A percentile compares a stretch with the other conserved stretches of the same genome.
Evolutionary conservation across 2,329 filamentous ascomycete genomes (phyloP).

Genomic region (Aspergillus viridinutans): DNA sequence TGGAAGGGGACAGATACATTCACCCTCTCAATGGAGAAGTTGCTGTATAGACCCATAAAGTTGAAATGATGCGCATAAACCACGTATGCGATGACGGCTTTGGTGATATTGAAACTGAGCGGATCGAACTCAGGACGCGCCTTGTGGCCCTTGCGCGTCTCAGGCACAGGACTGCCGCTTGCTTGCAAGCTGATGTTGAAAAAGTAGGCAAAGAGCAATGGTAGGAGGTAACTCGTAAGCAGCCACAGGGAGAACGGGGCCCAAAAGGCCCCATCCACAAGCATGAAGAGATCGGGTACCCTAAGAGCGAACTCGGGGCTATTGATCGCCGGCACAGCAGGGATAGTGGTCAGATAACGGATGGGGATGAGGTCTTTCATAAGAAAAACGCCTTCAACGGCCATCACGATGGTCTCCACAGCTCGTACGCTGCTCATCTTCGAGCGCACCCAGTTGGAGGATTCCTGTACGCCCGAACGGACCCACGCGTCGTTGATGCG

Average conservation of each 20-base stretch:
- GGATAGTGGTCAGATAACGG: constrained; percentile 68
- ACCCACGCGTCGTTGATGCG: constrained; percentile 32
- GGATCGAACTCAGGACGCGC: constrained; percentile 61
- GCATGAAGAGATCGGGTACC: constrained; percentile 74
- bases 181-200: constrained; percentile 71
- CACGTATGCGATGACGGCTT: constrained; percentile 75
- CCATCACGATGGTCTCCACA: constrained; percentile 64
- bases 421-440: constrained; percentile 66
- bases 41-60: constrained; percentile 35
- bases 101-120: constrained; percentile 82
- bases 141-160: constrained; percentile 21
- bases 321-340: constrained; percentile 54
- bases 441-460: constrained; percentile 61
- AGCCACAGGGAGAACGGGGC: constrained; percentile 72
- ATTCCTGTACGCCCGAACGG: constrained; percentile 33
- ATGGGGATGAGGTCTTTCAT: constrained; percentile 67
- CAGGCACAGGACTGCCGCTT: constrained; percentile 16
- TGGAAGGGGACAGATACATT: constrained; percentile 37
- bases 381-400: constrained; percentile 68
- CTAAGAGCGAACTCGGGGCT: constrained; percentile 59
- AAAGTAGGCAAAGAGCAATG: constrained; percentile 74
- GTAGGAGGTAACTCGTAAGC: constrained; percentile 66
- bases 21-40: constrained; percentile 34
- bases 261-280: constrained; percentile 80
- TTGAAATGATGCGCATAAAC: constrained; percentile 60